A percentile compares a stretch with the other conserved stretches of the same genome.
Conservation (phyloP, 805 yeast genomes). For the Wickerhamomyces subpelliculosus region DNA sequence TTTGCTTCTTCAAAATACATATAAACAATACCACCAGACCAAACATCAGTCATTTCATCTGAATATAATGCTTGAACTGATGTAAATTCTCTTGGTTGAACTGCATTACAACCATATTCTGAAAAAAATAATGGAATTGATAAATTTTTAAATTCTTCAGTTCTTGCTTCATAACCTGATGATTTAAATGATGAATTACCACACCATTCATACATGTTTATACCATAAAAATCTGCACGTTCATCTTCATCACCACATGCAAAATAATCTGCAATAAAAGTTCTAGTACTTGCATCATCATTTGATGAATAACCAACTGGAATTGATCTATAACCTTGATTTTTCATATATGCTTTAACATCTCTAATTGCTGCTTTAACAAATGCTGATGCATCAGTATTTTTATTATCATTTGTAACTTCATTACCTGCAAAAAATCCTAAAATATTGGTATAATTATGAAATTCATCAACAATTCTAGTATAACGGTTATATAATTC, state of each 20-base stretch:
- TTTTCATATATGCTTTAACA: constrained; percentile 58
- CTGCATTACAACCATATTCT: constrained; percentile 75
- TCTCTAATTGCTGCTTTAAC: constrained; percentile 84
- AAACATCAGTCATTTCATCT: constrained; percentile 67
- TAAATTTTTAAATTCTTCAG: constrained; percentile 55
- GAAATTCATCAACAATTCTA: constrained; percentile 60
- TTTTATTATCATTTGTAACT: constrained; percentile 59
- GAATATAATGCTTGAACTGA: constrained; percentile 64
- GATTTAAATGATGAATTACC: constrained; percentile 49
- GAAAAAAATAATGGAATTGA: constrained; percentile 74
- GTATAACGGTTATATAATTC: constrained; percentile 63
- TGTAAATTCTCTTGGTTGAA: constrained; percentile 62
- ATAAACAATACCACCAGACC: constrained; percentile 90
- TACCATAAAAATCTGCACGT: constrained; percentile 78
- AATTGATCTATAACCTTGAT: constrained; percentile 54
- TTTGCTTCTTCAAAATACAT: constrained; percentile 77
- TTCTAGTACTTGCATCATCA: constrained; percentile 65
- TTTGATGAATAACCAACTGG: constrained; percentile 83
- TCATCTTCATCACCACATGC: constrained; percentile 62
- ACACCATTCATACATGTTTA: constrained; percentile 89
- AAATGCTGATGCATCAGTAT: constrained; percentile 71
- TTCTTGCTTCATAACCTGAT: constrained; percentile 65
- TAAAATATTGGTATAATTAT: constrained; percentile 61
- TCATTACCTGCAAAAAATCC: constrained; percentile 88
- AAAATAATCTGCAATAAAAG: constrained; percentile 64